Percentiles rank a stretch among this genome's conserved stretches.
Conservation (phyloP, 2,329 filamentous ascomycete genomes). For the Dothiorella sarmentorum region DNA sequence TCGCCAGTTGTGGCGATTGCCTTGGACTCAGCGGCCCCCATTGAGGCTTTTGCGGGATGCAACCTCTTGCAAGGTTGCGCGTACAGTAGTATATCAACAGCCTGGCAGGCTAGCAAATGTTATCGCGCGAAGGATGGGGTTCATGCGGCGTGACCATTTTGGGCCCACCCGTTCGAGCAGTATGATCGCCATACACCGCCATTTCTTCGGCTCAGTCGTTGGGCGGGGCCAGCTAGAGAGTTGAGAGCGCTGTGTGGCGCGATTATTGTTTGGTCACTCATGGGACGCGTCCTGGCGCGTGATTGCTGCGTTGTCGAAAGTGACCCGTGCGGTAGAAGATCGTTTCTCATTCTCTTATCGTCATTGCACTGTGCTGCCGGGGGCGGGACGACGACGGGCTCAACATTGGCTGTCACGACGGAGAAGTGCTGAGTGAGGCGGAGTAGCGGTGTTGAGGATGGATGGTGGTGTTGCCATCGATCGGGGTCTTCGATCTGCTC, state of each 20-base stretch:
- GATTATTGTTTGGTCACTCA: not conserved
- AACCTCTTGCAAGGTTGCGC: not conserved
- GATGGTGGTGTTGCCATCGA: not conserved
- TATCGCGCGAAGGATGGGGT: slow-evolving; percentile 10
- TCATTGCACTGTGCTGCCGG: not conserved
- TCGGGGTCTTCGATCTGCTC: too few species aligned
- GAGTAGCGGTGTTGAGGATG: not conserved
- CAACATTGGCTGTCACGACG: not conserved
- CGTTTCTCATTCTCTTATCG: slow-evolving; percentile 6
- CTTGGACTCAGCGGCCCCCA: slow-evolving; percentile 16
- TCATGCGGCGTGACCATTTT: slow-evolving; percentile 10
- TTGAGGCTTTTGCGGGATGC: not conserved
- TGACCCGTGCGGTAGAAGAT: slow-evolving; percentile 7
- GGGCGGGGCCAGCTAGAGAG: slow-evolving; percentile 5
- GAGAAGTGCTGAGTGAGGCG: not conserved
- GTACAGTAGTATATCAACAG: slow-evolving; percentile 4
- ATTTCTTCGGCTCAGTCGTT: not conserved
- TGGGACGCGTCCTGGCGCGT: slow-evolving; percentile 13
- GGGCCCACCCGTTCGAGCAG: slow-evolving; percentile 15
- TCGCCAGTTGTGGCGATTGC: not conserved
- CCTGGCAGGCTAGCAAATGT: not conserved
- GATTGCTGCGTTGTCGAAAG: slow-evolving; percentile 15
- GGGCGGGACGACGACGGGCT: not conserved
- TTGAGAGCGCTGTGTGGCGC: not conserved
- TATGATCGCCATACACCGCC: slow-evolving; percentile 18